These are phyloP conservation scores for Fusarium sororula DNA, from an alignment of 2,329 filamentous ascomycete species.

Conservation along the genomic window DNA sequence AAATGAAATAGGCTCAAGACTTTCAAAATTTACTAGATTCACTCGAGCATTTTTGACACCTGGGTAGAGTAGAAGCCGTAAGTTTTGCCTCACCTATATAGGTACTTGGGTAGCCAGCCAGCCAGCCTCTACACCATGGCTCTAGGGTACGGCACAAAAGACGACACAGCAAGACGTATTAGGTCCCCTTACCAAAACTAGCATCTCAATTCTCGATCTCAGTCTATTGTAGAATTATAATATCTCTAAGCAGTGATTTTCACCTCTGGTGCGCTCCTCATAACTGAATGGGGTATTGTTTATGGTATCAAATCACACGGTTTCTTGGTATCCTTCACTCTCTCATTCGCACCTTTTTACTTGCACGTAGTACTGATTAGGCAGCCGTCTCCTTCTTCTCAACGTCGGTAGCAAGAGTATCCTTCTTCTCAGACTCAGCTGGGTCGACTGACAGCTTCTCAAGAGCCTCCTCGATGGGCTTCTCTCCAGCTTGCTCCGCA, in stretches of 20 bases:
- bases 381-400: conserved; percentile 17
- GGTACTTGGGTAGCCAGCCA: background rate
- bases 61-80: background rate
- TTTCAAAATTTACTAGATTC: no score
- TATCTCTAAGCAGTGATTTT: conserved; percentile 7
- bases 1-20: background rate
- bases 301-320: conserved; percentile 19
- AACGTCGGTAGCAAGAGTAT: background rate
- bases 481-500: conserved; percentile 21
- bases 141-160: background rate
- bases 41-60: background rate
- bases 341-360: background rate
- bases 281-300: conserved; percentile 31
- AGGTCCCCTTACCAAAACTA: background rate
- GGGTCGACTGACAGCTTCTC: conserved; percentile 27
- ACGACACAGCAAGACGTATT: background rate
- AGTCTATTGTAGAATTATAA: conserved; percentile 23
- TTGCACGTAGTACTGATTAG: background rate
- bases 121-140: background rate
- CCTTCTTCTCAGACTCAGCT: conserved; percentile 13
- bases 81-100: background rate
- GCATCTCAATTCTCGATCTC: background rate
- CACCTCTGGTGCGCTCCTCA: background rate
- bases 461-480: conserved; percentile 28
- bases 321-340: conserved; percentile 17